Conservation (phyloP, 164 flowering plant species). For the Sedum album region DNA sequence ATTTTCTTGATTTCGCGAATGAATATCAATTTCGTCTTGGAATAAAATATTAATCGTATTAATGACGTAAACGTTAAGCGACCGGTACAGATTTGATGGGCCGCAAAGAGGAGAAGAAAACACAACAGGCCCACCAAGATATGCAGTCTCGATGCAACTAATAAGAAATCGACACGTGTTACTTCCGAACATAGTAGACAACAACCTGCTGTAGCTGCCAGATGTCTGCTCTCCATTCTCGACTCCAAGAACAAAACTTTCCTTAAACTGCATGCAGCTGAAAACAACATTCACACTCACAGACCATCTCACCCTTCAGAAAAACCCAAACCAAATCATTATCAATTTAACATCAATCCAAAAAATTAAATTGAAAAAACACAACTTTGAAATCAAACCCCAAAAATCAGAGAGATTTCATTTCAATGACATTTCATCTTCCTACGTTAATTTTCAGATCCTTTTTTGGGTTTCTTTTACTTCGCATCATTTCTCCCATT, state of each 20-base stretch:
- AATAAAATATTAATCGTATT: background rate
- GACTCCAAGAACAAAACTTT: slow-evolving; percentile 5
- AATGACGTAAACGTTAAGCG: too few relatives aligned
- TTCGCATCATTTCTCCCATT: background rate
- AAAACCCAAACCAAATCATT: slow-evolving; percentile 2
- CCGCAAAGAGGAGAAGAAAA: background rate
- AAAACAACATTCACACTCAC: background rate
- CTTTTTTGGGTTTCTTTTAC: background rate
- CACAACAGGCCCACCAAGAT: background rate
- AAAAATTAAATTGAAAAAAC: background rate
- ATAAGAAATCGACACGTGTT: background rate
- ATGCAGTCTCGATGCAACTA: background rate
- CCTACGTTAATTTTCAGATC: background rate
- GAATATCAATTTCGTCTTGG: too few relatives aligned
- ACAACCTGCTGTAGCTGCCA: slow-evolving; percentile 1
- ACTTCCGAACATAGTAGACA: background rate
- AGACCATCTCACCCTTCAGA: background rate
- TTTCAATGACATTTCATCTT: background rate
- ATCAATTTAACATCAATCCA: background rate
- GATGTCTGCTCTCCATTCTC: background rate
- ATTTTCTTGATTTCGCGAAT: too few relatives aligned
- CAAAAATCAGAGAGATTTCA: background rate
- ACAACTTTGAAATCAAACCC: background rate
- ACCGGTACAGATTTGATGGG: background rate
- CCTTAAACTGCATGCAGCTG: slow-evolving; percentile 6